phyloP scores from a whole-genome alignment of 495 filamentous ascomycete genomes.

The Penicillium parvum region DNA sequence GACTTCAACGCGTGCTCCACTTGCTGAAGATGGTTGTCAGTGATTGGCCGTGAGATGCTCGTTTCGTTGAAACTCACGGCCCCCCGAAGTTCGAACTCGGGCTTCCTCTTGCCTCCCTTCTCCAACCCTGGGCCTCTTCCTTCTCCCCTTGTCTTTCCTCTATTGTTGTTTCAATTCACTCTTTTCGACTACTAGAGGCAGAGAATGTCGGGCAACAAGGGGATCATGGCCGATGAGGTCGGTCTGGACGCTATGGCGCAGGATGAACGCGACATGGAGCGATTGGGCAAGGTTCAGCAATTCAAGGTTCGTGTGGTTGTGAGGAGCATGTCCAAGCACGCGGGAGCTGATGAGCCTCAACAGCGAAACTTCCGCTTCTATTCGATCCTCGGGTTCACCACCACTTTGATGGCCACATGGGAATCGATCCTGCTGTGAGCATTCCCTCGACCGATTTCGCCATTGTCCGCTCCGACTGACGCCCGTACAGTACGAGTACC shows the following conservation, averaged over 20 bases:
- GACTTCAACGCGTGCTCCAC: background rate
- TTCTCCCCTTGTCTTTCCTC: background rate
- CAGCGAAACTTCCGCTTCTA: conserved; percentile 44
- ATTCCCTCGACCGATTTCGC: background rate
- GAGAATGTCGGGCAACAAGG: conserved; percentile 13
- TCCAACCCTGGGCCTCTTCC: background rate
- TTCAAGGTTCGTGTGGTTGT: conserved; percentile 27
- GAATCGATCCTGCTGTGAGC: conserved; percentile 40
- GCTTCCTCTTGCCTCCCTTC: no score
- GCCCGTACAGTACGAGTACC: conserved; percentile 25
- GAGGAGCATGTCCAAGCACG: background rate
- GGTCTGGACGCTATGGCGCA: conserved; percentile 20
- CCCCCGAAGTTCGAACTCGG: no score
- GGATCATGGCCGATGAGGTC: conserved; percentile 17
- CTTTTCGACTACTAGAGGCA: background rate
- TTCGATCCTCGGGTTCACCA: conserved; percentile 45
- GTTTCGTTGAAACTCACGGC: no score
- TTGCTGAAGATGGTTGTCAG: background rate
- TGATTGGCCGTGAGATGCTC: no score
- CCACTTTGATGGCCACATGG: conserved; percentile 47
- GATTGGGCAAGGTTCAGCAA: conserved; percentile 37
- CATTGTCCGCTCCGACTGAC: background rate
- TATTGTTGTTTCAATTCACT: no score
- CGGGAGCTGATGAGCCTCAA: conserved; percentile 6
- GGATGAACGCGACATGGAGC: conserved; percentile 38